phyloP scores from a whole-genome alignment of 306 rosid species.

The Lathyrus tuberosus region DNA sequence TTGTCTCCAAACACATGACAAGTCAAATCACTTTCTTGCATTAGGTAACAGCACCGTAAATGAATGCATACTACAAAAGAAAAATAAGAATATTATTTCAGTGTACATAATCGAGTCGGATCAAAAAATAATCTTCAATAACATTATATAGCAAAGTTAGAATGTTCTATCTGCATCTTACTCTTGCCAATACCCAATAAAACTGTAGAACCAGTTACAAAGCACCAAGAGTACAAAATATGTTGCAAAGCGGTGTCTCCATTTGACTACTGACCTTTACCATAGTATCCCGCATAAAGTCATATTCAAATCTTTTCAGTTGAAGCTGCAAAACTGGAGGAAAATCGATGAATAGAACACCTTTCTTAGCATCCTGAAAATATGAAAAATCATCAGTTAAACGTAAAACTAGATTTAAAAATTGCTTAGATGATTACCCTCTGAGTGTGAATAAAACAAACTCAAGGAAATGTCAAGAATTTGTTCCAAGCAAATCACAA shows the following conservation, averaged over 20 bases:
- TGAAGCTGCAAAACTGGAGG: slow-evolving; percentile 99
- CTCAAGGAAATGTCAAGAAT: slow-evolving; percentile 3
- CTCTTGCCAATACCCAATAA: slow-evolving; percentile 20
- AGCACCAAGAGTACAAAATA: slow-evolving; percentile 23
- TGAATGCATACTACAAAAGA: slow-evolving; percentile 2
- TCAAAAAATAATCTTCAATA: slow-evolving; percentile 24
- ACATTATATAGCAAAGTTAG: slow-evolving; percentile 23
- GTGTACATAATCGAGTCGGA: slow-evolving; percentile 2
- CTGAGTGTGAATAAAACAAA: slow-evolving; percentile 20
- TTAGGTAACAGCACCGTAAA: background rate
- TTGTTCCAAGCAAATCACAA: background rate
- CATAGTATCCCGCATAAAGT: slow-evolving; percentile 97
- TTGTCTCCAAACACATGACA: slow-evolving; percentile 14
- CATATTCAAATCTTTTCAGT: slow-evolving; percentile 95
- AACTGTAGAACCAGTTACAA: slow-evolving; percentile 9
- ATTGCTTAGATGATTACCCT: slow-evolving; percentile 9
- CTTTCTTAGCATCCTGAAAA: slow-evolving; percentile 97
- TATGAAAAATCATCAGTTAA: slow-evolving; percentile 29
- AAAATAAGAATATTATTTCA: slow-evolving; percentile 16
- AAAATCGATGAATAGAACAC: slow-evolving; percentile 90
- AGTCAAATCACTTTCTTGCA: slow-evolving; percentile 13
- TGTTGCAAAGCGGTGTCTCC: slow-evolving; percentile 12
- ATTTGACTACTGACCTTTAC: slow-evolving; percentile 74
- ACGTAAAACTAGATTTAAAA: slow-evolving; percentile 19
- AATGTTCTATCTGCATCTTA: slow-evolving; percentile 21